phyloP scores from a whole-genome alignment of 257 asterid species.

The Solanum rostratum region DNA sequence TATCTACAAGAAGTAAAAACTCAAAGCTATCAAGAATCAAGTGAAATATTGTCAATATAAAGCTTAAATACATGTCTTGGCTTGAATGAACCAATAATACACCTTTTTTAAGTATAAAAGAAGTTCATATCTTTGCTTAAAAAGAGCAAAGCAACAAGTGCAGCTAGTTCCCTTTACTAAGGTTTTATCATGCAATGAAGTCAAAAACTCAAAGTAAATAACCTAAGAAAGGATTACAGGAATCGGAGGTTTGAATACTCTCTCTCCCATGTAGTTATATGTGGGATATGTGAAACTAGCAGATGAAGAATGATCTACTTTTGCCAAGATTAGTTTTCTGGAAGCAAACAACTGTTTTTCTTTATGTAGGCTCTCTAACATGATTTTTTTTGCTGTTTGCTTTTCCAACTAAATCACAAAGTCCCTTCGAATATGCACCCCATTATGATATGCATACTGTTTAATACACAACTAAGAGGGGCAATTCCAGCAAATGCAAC shows the following conservation, averaged over 20 bases:
- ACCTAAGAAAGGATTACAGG: background rate
- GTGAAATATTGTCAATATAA: background rate
- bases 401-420: background rate
- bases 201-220: background rate
- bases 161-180: background rate
- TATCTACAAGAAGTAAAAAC: conserved; percentile 42
- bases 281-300: background rate
- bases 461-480: background rate
- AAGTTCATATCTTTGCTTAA: background rate
- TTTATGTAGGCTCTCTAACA: background rate
- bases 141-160: background rate
- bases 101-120: background rate
- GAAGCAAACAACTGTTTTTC: background rate
- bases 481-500: background rate
- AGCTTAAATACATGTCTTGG: background rate
- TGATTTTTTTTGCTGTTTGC: background rate
- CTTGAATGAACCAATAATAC: background rate
- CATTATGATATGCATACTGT: background rate
- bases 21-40: background rate
- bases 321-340: background rate
- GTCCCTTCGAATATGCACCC: background rate
- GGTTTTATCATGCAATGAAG: background rate
- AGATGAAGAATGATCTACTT: background rate
- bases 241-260: background rate
- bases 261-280: background rate